A percentile compares a stretch with the other conserved stretches of the same genome.
phyloP scores from a whole-genome alignment of 257 asterid genomes.

The Mentha longifolia region DNA sequence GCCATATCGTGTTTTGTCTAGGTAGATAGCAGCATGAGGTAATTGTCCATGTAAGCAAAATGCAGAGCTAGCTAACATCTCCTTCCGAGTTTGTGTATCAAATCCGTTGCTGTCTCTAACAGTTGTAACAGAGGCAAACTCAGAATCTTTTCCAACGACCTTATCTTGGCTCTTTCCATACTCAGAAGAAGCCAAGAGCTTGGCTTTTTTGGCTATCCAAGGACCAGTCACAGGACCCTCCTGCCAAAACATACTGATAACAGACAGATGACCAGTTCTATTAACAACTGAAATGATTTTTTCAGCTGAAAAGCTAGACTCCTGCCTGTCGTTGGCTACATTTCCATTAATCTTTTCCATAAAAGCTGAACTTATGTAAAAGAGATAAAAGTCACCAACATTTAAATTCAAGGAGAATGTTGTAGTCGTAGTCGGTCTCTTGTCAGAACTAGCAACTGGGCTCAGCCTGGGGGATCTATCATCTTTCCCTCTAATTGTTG shows the following conservation, averaged over 20 bases:
- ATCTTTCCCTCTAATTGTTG: conserved; percentile 45
- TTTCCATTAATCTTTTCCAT: conserved; percentile 44
- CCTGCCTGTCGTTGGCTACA: conserved; percentile 40
- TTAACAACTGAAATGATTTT: conserved; percentile 58
- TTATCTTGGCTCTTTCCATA: conserved; percentile 57
- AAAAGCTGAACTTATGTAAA: conserved; percentile 51
- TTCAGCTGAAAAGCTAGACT: conserved; percentile 53
- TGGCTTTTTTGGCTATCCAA: conserved; percentile 84
- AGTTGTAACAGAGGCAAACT: conserved; percentile 80
- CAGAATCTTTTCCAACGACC: conserved; percentile 58
- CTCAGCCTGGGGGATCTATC: conserved; percentile 45
- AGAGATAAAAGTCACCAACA: conserved; percentile 59
- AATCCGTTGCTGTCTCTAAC: conserved; percentile 66
- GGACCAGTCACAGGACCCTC: conserved; percentile 74
- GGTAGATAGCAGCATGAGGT: conserved; percentile 55
- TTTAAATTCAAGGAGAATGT: conserved; percentile 67
- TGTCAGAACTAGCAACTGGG: conserved; percentile 47
- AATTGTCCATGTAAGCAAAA: conserved; percentile 63
- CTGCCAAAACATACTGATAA: conserved; percentile 77
- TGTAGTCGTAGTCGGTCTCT: conserved; percentile 40
- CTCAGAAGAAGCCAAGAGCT: conserved; percentile 73
- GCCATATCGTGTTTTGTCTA: conserved; percentile 59
- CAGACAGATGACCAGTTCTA: conserved; percentile 52
- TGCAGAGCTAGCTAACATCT: conserved; percentile 72
- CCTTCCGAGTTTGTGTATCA: conserved; percentile 59